Base-by-base conservation (phyloP, 768 basidiomycete genomes). In the Psilocybe subaeruginosa region DNA sequence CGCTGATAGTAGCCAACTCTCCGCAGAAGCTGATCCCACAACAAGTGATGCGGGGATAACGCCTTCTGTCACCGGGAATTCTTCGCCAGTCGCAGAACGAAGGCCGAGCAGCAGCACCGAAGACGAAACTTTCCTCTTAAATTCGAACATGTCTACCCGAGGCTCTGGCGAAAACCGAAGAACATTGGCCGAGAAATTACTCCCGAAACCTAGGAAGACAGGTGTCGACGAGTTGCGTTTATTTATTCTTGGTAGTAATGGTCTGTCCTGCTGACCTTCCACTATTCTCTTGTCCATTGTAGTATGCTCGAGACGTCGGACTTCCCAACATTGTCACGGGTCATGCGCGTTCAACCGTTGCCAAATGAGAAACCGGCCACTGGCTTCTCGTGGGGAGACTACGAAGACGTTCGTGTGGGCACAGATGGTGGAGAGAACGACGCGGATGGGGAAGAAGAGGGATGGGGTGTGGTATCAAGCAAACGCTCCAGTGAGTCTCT, bases 301-400 rank as follows among this genome's bases (percentile, higher is more conserved):
- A 92, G 91, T 69, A 86, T 89, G 84, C 77, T 90, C 58, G 85
- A 86, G 66, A 76, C 78, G 16, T 78, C 90, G 2, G 83, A 88
- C 68, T 72, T 81, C 74, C 86, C 71, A 48, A 72, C 73, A 14
- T 54, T 86, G 30, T 78, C 89, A n/a, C 85, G 87, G 37, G 88
- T 92, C 60, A 84, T 90, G 78, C 90, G 89, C 23, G 81, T 92
- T 3, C 80, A 80, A 63, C 85, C 88, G 14, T 73, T 68, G 8
- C 73, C 84, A n/a, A 79, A 80, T 58, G 86, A 88, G 57, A 77
- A 79, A 45, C 87, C 89, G 14, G 85, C 83, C 7, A 72, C 78
- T 5, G 90, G 90, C 0, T 89, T 88, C 70, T 85, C 89, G 0
- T 91, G 88, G 91, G 86, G 75, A 0, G 90, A 92, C 75, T 92